Evolutionary conservation across 495 filamentous ascomycete genomes (phyloP), one percentile per base, ranked within the genome.

Genomic region (Ascobolus immersus): DNA sequence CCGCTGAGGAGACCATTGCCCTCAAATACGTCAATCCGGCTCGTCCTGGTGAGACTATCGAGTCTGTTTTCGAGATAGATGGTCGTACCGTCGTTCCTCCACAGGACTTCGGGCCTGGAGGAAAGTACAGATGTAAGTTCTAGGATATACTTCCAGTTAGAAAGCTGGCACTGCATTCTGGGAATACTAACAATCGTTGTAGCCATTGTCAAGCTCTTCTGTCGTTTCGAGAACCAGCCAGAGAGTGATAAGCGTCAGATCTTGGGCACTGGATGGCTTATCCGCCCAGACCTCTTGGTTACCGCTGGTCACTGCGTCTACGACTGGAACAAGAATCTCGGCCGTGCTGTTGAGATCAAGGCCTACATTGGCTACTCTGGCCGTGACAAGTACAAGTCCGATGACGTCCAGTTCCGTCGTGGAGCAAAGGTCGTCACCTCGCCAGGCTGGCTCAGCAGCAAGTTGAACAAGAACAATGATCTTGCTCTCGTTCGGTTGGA

Each of bases 351-450:
- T 4, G 33, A 45, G 20, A 46, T 56, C 30, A 56, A 54, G 42
- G 42, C 41, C 30, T 56, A 56, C 32, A 52, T 55, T 25, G 55
- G 55, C 22, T 58, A 58, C 29, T 27, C 44, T 32, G 55, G 55
- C 15, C 28, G 32, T 5, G 33, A 38, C 5, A 45, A 33, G 20
- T 36, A 45, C 32, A 42, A 47, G 13, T 37, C 45, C 15, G 37
- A 48, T 10, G 36, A 34, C 15, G 52, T 57, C 12, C 50, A 57
- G 35, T 39, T 43, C 23, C 50, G 55, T 22, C 33, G 40, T 2
- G 55, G 43, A 29, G 53, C 45, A 35, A 37, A 39, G 25, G 41
- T 57, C 12, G 48, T 51, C 20, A 53, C 53, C 11, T 52, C 53
- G 8, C 38, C 42, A 25, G 47, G 50, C 21, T 58, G 55, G 55